Evolutionary conservation across 2,329 filamentous ascomycete species (phyloP), one percentile per base, ranked within the genome.

Genomic region (Dendryphion nanum): DNA sequence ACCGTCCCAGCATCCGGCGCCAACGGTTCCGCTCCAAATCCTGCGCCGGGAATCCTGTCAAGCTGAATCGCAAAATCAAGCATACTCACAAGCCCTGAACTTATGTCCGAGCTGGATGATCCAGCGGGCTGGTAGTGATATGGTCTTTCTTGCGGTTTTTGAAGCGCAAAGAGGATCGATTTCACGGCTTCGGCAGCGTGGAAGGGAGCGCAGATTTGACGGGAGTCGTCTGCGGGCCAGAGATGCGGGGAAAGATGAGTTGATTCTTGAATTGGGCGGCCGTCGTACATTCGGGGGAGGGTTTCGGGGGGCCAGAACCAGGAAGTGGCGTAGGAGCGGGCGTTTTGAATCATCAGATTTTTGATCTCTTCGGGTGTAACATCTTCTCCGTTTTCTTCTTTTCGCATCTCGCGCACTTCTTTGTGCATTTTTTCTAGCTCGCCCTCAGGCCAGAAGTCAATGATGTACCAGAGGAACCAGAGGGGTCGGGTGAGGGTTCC

Each of bases 371-470:
- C 20, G 14, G 15, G 4, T 10, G 20, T 10, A 12, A 8, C 29
- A 15, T 23, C 16, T 16, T 37, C 20, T 19, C 17, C 13, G 21
- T 17, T n/a, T 5, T 37, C 24, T 37, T 20, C 6, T 32, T 19
- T 30, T 7, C 29, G 29, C 23, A 8, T n/a, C 23, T 8, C 8
- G n/a, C 16, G 20, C 23, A 42, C 31, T 21, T 14, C 1, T 6
- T 38, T 33, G 4, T 26, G 14, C 8, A 41, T 35, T 6, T 19
- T 24, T n/a, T 41, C 16, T 20, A 37, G 19, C 24, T 47, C 37
- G 8, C 44, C 44, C 5, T 18, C 28, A n/a, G 44, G 44, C 44
- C 44, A 47, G 6, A 2, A 4, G 7, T 28, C 41, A 5, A 38
- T 10, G 12, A 17, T 12, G 21, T 36, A 18, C 41, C 44, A 44